Evolutionary conservation across 441 rosid genomes (phyloP).

Genomic region (Monsonia emarginata): DNA sequence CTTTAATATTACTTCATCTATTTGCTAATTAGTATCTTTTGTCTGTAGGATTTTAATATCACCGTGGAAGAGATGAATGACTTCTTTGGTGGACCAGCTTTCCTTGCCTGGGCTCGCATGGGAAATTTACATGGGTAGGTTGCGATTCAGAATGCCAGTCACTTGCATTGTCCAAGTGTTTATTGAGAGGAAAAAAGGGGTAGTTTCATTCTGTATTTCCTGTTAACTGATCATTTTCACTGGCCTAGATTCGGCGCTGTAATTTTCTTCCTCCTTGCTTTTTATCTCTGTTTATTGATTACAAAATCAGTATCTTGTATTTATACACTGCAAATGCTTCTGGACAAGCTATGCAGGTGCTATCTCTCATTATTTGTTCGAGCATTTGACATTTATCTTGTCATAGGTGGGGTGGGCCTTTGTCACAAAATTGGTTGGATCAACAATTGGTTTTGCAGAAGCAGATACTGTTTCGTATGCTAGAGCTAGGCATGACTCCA

Average conservation of each 20-base stretch:
- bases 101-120: conserved; percentile 99
- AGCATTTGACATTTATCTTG: conserved; percentile 8
- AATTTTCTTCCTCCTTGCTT: not conserved
- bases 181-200: conserved; percentile 2
- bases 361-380: conserved; percentile 6
- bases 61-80: conserved; percentile 58
- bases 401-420: conserved; percentile 93
- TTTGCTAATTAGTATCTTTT: conserved; percentile 14
- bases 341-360: not conserved
- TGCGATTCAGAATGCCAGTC: conserved; percentile 6
- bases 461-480: conserved; percentile 69
- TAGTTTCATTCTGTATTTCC: not conserved
- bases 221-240: not conserved
- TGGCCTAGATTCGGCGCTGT: not conserved
- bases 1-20: not conserved
- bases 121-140: conserved; percentile 90
- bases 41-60: conserved; percentile 61
- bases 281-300: not conserved
- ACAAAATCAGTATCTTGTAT: not conserved
- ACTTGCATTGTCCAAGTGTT: not conserved
- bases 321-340: not conserved
- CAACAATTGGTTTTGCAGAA: conserved; percentile 77
- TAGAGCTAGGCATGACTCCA: conserved; percentile 92
- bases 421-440: conserved; percentile 74
- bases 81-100: conserved; percentile 96